phyloP scores from a whole-genome alignment of 1,139 yeast species.

The Candida dubliniensis region DNA sequence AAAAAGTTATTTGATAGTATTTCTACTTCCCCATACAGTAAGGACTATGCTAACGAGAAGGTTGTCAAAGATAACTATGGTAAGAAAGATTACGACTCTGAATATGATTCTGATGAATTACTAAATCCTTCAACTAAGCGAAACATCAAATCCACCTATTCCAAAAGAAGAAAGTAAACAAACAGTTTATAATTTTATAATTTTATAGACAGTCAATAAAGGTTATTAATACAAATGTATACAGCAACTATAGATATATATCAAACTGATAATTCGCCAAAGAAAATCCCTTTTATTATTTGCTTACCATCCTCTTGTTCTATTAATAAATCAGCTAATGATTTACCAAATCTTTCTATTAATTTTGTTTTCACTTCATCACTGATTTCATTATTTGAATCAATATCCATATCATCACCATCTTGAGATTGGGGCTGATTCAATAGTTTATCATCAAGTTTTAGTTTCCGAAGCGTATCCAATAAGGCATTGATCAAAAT shows the following conservation, averaged over 20 bases:
- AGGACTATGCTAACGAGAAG: no score
- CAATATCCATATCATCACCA: conserved; percentile 29
- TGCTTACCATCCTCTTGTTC: conserved; percentile 55
- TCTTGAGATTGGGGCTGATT: neutral
- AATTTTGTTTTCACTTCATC: conserved; percentile 49
- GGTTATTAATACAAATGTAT: conserved; percentile 10
- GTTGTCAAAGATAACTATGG: neutral
- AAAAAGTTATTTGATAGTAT: conserved; percentile 2
- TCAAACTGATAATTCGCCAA: conserved; percentile 55
- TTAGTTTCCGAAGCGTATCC: conserved; percentile 53
- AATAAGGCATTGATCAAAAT: conserved; percentile 51
- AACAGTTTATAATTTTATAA: neutral
- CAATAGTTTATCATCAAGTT: conserved; percentile 23
- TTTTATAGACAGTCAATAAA: neutral
- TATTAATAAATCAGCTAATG: conserved; percentile 52
- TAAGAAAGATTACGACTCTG: conserved; percentile 12
- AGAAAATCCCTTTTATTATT: conserved; percentile 69
- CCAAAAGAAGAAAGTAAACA: conserved; percentile 7
- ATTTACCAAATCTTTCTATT: conserved; percentile 59
- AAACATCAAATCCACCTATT: conserved; percentile 8
- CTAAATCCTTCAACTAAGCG: conserved; percentile 12
- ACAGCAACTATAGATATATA: conserved; percentile 7
- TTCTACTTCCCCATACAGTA: no score
- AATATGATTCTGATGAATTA: conserved; percentile 18
- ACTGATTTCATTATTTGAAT: conserved; percentile 28